Evolutionary conservation across 257 asterid genomes (phyloP).

Genomic region (Solanum clarkiae): DNA sequence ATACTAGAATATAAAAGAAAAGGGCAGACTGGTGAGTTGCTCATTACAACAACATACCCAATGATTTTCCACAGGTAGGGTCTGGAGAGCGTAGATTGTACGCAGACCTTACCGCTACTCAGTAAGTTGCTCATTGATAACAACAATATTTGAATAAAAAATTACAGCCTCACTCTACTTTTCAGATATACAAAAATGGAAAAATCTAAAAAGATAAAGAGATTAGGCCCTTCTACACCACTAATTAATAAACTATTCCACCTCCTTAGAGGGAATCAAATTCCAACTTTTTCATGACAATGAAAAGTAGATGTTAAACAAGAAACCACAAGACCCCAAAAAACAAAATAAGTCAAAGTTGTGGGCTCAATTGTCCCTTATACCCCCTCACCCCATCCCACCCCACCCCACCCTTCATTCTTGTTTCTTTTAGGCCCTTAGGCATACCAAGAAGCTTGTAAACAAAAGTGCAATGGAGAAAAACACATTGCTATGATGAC

Average conservation of each 20-base stretch:
- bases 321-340: not conserved
- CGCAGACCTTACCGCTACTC: too few relatives aligned
- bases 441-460: not conserved
- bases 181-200: slow-evolving; percentile 29
- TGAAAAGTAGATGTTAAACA: not conserved
- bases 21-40: not conserved
- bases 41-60: too few relatives aligned
- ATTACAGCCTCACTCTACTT: slow-evolving; percentile 9
- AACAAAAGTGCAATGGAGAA: not conserved
- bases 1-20: accelerated
- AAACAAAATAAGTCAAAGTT: not conserved
- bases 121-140: not conserved
- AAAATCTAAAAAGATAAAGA: not conserved
- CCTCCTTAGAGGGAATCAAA: not conserved
- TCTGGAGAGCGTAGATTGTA: too few relatives aligned
- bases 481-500: not conserved
- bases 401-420: not conserved
- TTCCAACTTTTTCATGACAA: not conserved
- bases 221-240: not conserved
- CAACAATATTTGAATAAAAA: not conserved
- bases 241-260: not conserved
- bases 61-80: too few relatives aligned
- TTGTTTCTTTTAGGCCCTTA: not conserved
- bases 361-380: not conserved
- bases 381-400: too few relatives aligned